A percentile compares a stretch with the other conserved stretches of the same genome.
Evolutionary conservation across 2,329 filamentous ascomycete genomes (phyloP).

Genomic region (Epichloe bromicola): DNA sequence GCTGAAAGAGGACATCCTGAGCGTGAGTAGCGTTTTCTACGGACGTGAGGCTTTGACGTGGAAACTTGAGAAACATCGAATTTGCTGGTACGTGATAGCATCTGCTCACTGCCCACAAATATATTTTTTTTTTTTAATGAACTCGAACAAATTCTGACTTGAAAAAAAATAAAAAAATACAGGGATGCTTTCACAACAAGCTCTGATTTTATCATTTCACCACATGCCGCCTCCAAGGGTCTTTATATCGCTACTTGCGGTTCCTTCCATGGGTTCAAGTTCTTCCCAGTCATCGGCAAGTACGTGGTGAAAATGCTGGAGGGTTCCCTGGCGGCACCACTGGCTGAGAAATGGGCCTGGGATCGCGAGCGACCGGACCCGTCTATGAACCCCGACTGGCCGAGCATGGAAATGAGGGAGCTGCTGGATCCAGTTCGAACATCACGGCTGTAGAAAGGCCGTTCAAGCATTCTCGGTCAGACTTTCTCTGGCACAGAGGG

Average conservation of each 20-base stretch:
- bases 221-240: conserved; percentile 35
- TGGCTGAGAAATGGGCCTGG: conserved; percentile 41
- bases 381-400: conserved; percentile 40
- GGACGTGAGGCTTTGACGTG: conserved; percentile 40
- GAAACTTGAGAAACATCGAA: conserved; percentile 48
- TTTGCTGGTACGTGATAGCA: conserved; percentile 45
- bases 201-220: conserved; percentile 49
- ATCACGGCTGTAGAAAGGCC: conserved; percentile 16
- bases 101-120: neutral
- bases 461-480: too few relatives aligned
- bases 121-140: neutral
- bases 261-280: conserved; percentile 57
- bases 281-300: conserved; percentile 50
- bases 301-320: conserved; percentile 47
- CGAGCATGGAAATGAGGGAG: conserved; percentile 43
- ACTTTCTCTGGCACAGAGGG: too few relatives aligned
- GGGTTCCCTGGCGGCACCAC: conserved; percentile 27
- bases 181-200: conserved; percentile 54
- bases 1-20: conserved; percentile 45
- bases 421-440: conserved; percentile 20
- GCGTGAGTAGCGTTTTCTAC: conserved; percentile 45
- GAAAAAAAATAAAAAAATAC: rapidly evolving
- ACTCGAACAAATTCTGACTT: neutral
- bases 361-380: conserved; percentile 44
- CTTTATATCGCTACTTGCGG: conserved; percentile 51